These are phyloP conservation scores for Trypanosoma congolense DNA, from an alignment of 208 protist genomes.

Conservation along the genomic window DNA sequence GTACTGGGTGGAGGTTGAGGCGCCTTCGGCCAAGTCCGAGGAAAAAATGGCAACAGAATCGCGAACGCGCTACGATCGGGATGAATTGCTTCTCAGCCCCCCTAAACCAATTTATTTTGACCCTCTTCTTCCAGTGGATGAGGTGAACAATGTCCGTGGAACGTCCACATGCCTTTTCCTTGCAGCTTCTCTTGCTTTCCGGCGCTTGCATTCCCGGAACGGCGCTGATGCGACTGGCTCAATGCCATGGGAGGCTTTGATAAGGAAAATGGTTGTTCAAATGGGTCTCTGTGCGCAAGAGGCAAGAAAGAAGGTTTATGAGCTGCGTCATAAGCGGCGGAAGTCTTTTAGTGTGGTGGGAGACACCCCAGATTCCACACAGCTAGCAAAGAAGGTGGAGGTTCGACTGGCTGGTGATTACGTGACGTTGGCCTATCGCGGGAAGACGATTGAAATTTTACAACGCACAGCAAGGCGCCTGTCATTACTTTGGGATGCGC, in stretches of 20 bases:
- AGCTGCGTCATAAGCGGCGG: constrained; percentile 4
- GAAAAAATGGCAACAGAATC: neutral
- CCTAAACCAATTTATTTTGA: constrained; percentile 35
- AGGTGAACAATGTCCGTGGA: constrained; percentile 39
- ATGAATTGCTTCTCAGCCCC: constrained; percentile 30
- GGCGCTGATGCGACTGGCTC: neutral
- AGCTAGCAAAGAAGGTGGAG: neutral
- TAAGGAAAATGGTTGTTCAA: constrained; percentile 9
- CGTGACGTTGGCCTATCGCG: constrained; percentile 8
- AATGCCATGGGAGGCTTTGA: neutral
- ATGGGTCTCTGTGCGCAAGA: constrained; percentile 7
- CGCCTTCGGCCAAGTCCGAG: neutral
- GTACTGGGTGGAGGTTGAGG: constrained; percentile 29
- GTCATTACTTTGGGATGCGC: constrained; percentile 13
- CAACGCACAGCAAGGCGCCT: constrained; percentile 7
- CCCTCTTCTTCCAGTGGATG: constrained; percentile 54
- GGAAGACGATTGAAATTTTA: constrained; percentile 8
- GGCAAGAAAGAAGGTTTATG: neutral
- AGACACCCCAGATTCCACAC: neutral
- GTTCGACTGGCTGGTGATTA: constrained; percentile 6
- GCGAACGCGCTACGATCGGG: constrained; percentile 31
- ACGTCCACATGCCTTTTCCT: constrained; percentile 48
- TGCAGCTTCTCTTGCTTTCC: constrained; percentile 30
- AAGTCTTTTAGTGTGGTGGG: neutral
- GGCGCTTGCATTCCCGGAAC: constrained; percentile 1